Evolutionary conservation across 768 basidiomycete species (phyloP).

Genomic region (Roridomyces roridus): DNA sequence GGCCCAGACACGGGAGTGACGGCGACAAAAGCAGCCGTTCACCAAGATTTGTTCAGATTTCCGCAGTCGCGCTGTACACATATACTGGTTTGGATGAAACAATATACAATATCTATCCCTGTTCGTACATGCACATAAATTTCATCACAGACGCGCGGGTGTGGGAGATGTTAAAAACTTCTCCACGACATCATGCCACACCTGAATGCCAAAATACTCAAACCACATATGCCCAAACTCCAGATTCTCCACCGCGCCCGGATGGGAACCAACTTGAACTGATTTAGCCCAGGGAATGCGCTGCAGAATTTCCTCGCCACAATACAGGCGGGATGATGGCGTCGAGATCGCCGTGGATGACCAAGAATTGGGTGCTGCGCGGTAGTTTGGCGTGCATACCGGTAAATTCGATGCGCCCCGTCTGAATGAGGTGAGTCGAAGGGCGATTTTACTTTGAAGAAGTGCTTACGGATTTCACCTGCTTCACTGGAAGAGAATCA

Average conservation of each 20-base stretch:
- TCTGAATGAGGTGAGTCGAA: conserved; percentile 17
- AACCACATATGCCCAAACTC: conserved; percentile 53
- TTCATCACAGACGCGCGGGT: conserved; percentile 16
- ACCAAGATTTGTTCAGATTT: no score
- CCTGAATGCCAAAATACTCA: conserved; percentile 49
- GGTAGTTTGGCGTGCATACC: conserved; percentile 40
- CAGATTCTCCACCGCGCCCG: conserved; percentile 42
- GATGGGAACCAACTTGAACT: conserved; percentile 36
- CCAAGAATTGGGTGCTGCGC: conserved; percentile 36
- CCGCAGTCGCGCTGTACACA: no score
- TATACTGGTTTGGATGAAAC: no score
- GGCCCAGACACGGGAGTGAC: no score
- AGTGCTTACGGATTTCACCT: conserved; percentile 37
- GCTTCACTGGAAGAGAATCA: conserved; percentile 34
- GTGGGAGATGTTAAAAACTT: conserved; percentile 33
- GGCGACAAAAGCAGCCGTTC: no score
- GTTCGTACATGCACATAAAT: no score
- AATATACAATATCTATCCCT: no score
- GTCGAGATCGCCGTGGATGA: conserved; percentile 51
- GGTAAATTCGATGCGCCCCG: conserved; percentile 36
- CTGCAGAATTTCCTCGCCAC: conserved; percentile 40
- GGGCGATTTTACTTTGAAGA: not conserved
- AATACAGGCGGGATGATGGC: conserved; percentile 43
- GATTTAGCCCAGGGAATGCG: conserved; percentile 43
- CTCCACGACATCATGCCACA: conserved; percentile 47